phyloP scores from a whole-genome alignment of 2,329 filamentous ascomycete genomes.

The Microcyclosporella mali region DNA sequence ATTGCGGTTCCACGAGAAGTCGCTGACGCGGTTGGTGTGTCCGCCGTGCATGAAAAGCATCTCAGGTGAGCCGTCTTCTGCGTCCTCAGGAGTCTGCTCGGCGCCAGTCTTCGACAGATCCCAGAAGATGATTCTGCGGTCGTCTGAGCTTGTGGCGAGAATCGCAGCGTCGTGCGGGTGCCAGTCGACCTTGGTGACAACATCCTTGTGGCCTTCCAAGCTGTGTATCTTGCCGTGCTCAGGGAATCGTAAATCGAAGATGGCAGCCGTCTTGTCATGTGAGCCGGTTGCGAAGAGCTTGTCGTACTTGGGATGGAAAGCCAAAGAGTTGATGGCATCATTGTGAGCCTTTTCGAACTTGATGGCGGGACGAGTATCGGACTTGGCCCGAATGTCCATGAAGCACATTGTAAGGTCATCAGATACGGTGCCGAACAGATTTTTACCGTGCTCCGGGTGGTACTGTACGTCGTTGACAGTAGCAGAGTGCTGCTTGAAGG shows the following conservation, averaged over 20 bases:
- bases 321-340: slow-evolving; percentile 91
- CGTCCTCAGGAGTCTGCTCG: slow-evolving; percentile 90
- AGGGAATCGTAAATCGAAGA: slow-evolving; percentile 76
- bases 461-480: slow-evolving; percentile 97
- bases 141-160: slow-evolving; percentile 84
- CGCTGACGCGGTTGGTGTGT: slow-evolving; percentile 91
- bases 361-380: slow-evolving; percentile 46
- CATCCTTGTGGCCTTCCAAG: slow-evolving; percentile 79
- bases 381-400: slow-evolving; percentile 68
- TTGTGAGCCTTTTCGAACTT: slow-evolving; percentile 68
- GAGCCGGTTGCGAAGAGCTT: slow-evolving; percentile 87
- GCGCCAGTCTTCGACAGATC: slow-evolving; percentile 86
- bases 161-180: slow-evolving; percentile 86
- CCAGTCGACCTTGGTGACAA: slow-evolving; percentile 89
- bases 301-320: slow-evolving; percentile 90
- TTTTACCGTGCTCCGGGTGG: slow-evolving; percentile 70
- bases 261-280: slow-evolving; percentile 86
- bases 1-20: slow-evolving; percentile 97
- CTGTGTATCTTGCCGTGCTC: slow-evolving; percentile 79
- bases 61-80: slow-evolving; percentile 90
- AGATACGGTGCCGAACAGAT: slow-evolving; percentile 85
- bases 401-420: slow-evolving; percentile 93
- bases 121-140: slow-evolving; percentile 93
- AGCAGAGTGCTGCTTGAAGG: slow-evolving; percentile 80
- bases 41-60: slow-evolving; percentile 99